Conservation (phyloP, 1,139 yeast genomes). For the Blastobotrys buckinghamii region DNA sequence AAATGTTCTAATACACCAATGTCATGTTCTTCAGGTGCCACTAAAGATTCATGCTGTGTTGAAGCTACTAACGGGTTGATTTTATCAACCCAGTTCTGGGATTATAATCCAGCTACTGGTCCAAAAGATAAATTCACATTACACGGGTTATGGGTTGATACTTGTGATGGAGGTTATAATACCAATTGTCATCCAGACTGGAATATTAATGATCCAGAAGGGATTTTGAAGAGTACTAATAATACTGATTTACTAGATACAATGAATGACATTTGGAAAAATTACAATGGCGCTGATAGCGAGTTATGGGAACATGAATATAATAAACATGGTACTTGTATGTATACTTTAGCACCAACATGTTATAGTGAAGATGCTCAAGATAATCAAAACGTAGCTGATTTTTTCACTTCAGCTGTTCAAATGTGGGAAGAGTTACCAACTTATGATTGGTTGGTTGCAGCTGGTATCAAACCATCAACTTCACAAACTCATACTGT, state of each 20-base stretch:
- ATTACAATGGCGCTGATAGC: conserved; percentile 67
- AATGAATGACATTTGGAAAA: conserved; percentile 70
- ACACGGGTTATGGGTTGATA: conserved; percentile 84
- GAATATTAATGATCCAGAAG: conserved; percentile 50
- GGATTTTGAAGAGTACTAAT: conserved; percentile 45
- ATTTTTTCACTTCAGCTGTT: conserved; percentile 66
- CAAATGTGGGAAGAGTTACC: conserved; percentile 59
- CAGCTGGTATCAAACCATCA: conserved; percentile 67
- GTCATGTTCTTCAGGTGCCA: conserved; percentile 47
- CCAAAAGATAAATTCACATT: conserved; percentile 72
- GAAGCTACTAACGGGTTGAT: conserved; percentile 86
- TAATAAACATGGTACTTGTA: conserved; percentile 94
- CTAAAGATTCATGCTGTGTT: conserved; percentile 61
- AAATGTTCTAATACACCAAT: conserved; percentile 56
- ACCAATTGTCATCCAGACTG: conserved; percentile 68
- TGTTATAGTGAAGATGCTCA: conserved; percentile 49
- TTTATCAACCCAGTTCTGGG: conserved; percentile 92
- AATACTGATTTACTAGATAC: conserved; percentile 44
- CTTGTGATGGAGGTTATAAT: conserved; percentile 66
- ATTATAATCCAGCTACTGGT: conserved; percentile 77
- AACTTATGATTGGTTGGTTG: conserved; percentile 60
- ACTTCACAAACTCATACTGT: conserved; percentile 55
- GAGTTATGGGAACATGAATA: conserved; percentile 87
- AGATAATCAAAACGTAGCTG: conserved; percentile 61
- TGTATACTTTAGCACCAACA: conserved; percentile 64